phyloP scores from a whole-genome alignment of 768 basidiomycete species.

The Udeniomyces megalosporus region DNA sequence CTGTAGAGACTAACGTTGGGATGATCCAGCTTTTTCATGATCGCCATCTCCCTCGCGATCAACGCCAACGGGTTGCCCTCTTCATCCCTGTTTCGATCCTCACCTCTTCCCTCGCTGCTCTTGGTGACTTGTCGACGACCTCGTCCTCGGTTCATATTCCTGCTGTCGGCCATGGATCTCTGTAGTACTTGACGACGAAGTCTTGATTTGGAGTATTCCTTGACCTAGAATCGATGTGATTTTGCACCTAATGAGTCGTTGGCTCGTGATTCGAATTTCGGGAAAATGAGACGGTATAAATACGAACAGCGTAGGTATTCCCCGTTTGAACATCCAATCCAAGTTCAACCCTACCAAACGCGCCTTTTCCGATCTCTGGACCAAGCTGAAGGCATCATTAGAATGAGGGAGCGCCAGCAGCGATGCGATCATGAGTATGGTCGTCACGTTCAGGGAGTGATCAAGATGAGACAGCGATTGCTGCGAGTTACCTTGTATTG shows the following conservation, averaged over 20 bases:
- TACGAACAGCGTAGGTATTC: conserved; percentile 23
- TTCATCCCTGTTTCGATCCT: conserved; percentile 20
- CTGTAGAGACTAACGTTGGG: conserved; percentile 23
- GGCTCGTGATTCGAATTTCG: background rate
- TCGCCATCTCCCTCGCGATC: conserved; percentile 25
- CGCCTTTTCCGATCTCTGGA: conserved; percentile 26
- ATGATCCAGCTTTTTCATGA: conserved; percentile 33
- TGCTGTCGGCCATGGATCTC: background rate
- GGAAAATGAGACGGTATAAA: background rate
- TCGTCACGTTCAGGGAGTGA: background rate
- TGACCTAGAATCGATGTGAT: conserved; percentile 18
- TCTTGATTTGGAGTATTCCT: conserved; percentile 30
- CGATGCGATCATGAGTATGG: background rate
- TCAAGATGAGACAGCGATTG: background rate
- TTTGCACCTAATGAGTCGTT: background rate
- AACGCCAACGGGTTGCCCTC: background rate
- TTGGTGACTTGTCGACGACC: background rate
- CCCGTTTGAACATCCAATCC: conserved; percentile 29
- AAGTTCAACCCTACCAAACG: conserved; percentile 29
- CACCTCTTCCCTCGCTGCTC: background rate
- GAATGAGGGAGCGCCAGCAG: background rate
- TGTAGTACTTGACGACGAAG: conserved; percentile 23
- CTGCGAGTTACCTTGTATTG: background rate
- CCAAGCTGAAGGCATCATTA: conserved; percentile 17
- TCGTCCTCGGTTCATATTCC: background rate